Evolutionary conservation across 108 stramenopile genomes (phyloP), one percentile per base, ranked within the genome.

Genomic region (Pseudonitzschia multiseries): DNA sequence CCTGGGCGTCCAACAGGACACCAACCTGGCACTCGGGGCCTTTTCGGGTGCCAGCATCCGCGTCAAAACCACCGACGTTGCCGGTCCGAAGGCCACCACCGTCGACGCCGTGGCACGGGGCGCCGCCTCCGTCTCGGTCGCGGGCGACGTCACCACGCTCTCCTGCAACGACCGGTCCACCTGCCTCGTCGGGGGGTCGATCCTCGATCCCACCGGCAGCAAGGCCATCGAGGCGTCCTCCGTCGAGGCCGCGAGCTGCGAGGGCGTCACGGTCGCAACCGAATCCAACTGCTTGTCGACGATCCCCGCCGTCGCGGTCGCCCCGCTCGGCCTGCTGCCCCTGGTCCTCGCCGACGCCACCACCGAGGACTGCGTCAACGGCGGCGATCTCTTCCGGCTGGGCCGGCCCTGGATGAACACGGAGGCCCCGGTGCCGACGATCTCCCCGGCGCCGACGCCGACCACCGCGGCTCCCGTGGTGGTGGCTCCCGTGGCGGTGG

Each of bases 101-200:
- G 27, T 67, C 66, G 26, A 14, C 26, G 26, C 26, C 62, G 40
- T 21, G 22, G 27, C 27, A 0, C 22, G 62, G 3, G 13, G n/a
- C 62, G 1, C 10, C 4, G 18, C 62, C 8, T 20, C 18, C 2
- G 32, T 63, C 31, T 4, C 4, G 32, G n/a, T 63, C 15, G 46
- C 24, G n/a, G 66, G 66, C 3, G 21, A 67, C 46, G 36, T 67
- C 46, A 48, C 44, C 13, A 27, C 44, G n/a, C 22, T 67, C n/a
- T 24, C 22, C 14, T 67, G 66, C 43, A 26, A 24, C 44, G 66
- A 67, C 28, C 5, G 18, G 24, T 44, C 66, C 14, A 14, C 42
- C 22, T 67, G 66, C 28, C 42, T 15, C 20, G 26, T 67, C 27
- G 44, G 14, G n/a, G 66, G 66, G 15, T 44, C 44, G 8, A 50